Percentiles rank a stretch among this genome's conserved stretches.
Conservation (phyloP, 345 rosid genomes). For the Eucalyptus tenuipes region DNA sequence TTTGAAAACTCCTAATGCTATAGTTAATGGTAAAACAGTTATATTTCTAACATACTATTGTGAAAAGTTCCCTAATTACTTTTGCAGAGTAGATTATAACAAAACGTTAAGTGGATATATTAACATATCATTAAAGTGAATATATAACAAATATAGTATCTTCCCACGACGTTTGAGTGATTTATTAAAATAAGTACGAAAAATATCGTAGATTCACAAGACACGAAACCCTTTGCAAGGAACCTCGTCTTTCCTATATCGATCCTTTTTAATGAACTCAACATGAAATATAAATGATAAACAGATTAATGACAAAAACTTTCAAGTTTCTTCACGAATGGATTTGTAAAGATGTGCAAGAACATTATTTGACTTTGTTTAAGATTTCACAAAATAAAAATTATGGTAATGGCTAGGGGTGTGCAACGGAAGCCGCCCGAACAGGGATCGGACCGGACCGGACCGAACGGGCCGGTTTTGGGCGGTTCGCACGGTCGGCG, state of each 20-base stretch:
- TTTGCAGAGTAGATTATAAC: neutral
- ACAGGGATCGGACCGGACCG: too few species aligned
- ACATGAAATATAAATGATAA: neutral
- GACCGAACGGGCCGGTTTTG: too few species aligned
- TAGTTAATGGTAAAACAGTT: neutral
- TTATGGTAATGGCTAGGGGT: neutral
- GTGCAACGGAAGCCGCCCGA: too few species aligned
- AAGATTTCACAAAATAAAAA: neutral
- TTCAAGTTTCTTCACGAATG: neutral
- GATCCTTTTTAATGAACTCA: neutral
- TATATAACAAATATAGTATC: neutral
- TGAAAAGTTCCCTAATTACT: neutral
- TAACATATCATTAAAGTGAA: neutral
- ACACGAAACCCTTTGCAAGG: neutral
- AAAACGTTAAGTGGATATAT: neutral
- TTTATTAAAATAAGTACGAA: too few species aligned
- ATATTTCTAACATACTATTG: neutral
- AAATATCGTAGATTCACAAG: neutral
- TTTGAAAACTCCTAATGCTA: neutral
- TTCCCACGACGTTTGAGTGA: neutral
- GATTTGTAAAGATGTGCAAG: neutral
- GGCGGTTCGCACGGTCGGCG: too few species aligned
- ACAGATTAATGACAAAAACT: neutral
- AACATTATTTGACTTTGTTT: neutral
- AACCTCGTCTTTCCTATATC: neutral